Conservation (phyloP, 306 rosid species). For the Nissolia schottii region DNA sequence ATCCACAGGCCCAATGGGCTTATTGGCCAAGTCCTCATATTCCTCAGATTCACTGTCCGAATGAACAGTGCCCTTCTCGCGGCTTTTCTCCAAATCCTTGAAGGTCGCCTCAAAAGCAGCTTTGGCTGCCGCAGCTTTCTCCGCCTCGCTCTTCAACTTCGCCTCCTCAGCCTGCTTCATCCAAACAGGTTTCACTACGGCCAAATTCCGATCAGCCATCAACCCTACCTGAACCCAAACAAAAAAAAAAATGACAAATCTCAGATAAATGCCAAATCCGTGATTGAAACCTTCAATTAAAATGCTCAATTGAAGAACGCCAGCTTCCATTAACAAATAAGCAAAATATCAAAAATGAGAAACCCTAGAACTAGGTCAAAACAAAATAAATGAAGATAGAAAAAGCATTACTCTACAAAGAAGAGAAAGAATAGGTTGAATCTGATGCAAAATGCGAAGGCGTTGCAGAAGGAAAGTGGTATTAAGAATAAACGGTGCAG, state of each 20-base stretch:
- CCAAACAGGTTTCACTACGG: constrained; percentile 79
- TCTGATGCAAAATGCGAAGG: background rate
- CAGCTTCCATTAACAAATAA: background rate
- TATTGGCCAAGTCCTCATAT: constrained; percentile 61
- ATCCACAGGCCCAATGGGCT: constrained; percentile 91
- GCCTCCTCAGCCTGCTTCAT: constrained; percentile 99
- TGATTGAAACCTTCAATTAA: background rate
- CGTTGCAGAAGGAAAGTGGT: background rate
- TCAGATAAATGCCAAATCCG: background rate
- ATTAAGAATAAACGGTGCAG: background rate
- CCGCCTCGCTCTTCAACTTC: constrained; percentile 86
- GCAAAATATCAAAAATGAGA: background rate
- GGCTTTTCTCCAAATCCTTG: constrained; percentile 62
- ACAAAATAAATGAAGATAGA: too few species aligned
- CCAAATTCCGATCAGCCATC: constrained; percentile 84
- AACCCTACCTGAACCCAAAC: constrained; percentile 11
- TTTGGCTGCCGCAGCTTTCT: constrained; percentile 88
- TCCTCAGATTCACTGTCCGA: constrained; percentile 94
- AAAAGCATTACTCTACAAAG: background rate
- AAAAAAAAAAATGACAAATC: background rate
- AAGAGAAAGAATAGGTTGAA: background rate
- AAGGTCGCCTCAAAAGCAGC: constrained; percentile 98
- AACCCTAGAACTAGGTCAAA: constrained; percentile 5
- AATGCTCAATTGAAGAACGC: background rate
- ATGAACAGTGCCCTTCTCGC: constrained; percentile 40